Percentiles rank a stretch among this genome's conserved stretches.
Conservation (phyloP, 192 early-diverging fungal genomes). For the Backusella sp. region DNA sequence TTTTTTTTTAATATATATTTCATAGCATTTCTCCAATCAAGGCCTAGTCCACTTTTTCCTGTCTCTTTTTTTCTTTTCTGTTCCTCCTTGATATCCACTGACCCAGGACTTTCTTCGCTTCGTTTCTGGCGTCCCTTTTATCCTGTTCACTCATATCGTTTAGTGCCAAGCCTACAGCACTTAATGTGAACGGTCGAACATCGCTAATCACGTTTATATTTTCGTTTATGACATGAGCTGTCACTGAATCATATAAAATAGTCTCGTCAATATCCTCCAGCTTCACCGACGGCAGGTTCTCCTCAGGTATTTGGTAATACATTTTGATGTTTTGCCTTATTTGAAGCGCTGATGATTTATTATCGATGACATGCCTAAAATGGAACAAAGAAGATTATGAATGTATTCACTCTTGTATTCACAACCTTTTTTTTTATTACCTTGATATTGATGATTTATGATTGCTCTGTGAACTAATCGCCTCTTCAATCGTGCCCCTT, state of each 20-base stretch:
- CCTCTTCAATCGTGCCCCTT: slow-evolving; percentile 57
- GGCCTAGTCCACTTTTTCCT: neutral
- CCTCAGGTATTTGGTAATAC: neutral
- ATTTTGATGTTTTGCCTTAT: neutral
- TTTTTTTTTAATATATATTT: too few species aligned
- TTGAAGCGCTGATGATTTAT: neutral
- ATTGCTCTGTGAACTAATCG: slow-evolving; percentile 63
- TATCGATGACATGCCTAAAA: slow-evolving; percentile 6
- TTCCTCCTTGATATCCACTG: neutral
- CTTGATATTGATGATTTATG: slow-evolving; percentile 72
- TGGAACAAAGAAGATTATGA: neutral
- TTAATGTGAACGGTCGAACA: neutral
- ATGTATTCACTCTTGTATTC: neutral
- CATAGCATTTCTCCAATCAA: neutral
- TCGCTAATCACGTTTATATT: neutral
- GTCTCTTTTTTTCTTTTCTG: neutral
- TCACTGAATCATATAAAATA: neutral
- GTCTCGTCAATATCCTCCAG: neutral
- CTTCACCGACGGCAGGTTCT: neutral
- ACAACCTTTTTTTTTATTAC: neutral
- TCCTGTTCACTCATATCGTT: neutral
- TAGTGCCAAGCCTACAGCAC: neutral
- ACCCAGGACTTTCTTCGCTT: neutral
- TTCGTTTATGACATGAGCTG: neutral
- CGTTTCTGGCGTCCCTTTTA: neutral